Evolutionary conservation across 306 rosid species (phyloP).

Genomic region (Styphnolobium japonicum): DNA sequence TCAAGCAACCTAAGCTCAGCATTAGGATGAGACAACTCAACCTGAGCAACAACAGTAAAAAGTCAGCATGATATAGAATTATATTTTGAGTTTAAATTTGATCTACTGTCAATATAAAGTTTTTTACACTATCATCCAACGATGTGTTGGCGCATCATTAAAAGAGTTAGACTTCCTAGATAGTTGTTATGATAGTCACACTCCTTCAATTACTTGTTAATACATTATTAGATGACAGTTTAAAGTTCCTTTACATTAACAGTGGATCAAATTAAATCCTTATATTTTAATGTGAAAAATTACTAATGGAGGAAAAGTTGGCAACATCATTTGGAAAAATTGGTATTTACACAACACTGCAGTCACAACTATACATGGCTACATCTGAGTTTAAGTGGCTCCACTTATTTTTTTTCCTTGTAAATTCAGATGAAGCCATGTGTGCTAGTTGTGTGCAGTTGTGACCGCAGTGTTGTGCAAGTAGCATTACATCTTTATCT

Average conservation of each 20-base stretch:
- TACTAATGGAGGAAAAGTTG: not conserved
- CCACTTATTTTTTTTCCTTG: not conserved
- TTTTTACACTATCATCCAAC: too few species aligned
- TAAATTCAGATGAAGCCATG: constrained; percentile 2
- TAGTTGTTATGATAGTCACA: too few species aligned
- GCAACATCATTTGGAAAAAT: not conserved
- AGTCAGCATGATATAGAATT: not conserved
- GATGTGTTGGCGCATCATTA: too few species aligned
- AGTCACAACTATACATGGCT: not conserved
- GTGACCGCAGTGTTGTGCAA: not conserved
- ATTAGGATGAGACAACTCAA: constrained; percentile 70
- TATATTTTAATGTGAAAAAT: not conserved
- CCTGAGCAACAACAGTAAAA: constrained; percentile 37
- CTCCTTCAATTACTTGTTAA: too few species aligned
- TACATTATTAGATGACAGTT: too few species aligned
- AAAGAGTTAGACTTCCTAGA: too few species aligned
- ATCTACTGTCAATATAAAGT: too few species aligned
- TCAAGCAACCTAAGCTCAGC: constrained; percentile 82
- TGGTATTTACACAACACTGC: not conserved
- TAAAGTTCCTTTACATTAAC: too few species aligned
- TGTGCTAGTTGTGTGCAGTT: not conserved
- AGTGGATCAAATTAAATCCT: too few species aligned
- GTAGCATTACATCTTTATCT: not conserved
- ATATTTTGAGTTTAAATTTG: too few species aligned
- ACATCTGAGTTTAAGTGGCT: not conserved